Conservation (phyloP, 2,329 filamentous ascomycete species). For the Rhexocercosporidium sp. region DNA sequence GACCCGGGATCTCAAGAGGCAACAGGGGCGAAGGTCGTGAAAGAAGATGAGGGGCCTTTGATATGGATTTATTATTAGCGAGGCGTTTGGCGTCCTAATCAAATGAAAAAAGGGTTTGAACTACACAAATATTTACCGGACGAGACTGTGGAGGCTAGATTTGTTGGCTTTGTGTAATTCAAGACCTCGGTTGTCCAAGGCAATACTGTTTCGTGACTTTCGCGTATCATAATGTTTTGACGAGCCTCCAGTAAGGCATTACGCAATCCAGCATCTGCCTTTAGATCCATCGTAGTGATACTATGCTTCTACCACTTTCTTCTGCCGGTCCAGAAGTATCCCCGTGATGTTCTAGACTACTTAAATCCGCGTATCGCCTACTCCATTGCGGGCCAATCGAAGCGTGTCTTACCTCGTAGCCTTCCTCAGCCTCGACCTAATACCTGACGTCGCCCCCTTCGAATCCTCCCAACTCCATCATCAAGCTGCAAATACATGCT, state of each 20-base stretch:
- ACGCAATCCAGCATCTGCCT: background rate
- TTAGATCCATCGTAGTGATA: background rate
- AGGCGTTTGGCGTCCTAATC: slow-evolving; percentile 20
- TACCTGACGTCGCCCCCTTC: slow-evolving; percentile 3
- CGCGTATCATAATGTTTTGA: slow-evolving; percentile 19
- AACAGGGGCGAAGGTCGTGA: slow-evolving; percentile 12
- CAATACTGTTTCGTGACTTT: slow-evolving; percentile 3
- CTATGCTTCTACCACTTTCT: background rate
- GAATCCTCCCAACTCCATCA: background rate
- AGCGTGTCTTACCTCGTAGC: slow-evolving; percentile 17
- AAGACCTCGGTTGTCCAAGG: background rate
- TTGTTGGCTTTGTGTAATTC: background rate
- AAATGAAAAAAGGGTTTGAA: background rate
- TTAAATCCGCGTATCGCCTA: background rate
- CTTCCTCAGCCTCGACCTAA: slow-evolving; percentile 19
- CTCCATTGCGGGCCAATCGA: background rate
- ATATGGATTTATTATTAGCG: slow-evolving; percentile 16
- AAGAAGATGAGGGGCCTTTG: background rate
- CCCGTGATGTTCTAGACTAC: background rate
- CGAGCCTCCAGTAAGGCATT: slow-evolving; percentile 7
- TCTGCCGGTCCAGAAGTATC: background rate
- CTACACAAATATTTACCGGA: background rate
- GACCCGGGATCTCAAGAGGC: slow-evolving; percentile 14
- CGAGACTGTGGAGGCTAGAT: background rate
- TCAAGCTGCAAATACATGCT: background rate